Evolutionary conservation across 805 yeast species (phyloP).

Genomic region (Suhomyces kilbournensis): DNA sequence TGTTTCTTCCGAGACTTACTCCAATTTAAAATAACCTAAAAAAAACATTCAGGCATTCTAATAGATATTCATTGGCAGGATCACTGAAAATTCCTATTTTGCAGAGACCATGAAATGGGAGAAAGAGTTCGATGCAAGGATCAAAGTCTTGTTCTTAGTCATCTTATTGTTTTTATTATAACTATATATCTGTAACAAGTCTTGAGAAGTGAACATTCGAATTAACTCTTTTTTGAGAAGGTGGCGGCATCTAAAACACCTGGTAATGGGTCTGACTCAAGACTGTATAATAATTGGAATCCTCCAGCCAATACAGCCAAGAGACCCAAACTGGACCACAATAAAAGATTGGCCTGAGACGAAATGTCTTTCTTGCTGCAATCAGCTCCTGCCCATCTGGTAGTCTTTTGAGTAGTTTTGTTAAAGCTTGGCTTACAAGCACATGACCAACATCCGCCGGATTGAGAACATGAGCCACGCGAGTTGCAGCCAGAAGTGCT

Average conservation of each 20-base stretch:
- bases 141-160: too few species aligned
- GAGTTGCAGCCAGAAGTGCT: slow-evolving; percentile 48
- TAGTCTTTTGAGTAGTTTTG: slow-evolving; percentile 42
- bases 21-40: too few species aligned
- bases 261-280: slow-evolving; percentile 64
- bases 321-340: slow-evolving; percentile 61
- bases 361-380: slow-evolving; percentile 70
- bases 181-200: neutral
- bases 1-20: too few species aligned
- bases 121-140: too few species aligned
- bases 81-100: too few species aligned
- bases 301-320: slow-evolving; percentile 48
- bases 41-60: too few species aligned
- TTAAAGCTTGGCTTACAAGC: slow-evolving; percentile 45
- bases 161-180: neutral
- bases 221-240: slow-evolving; percentile 33
- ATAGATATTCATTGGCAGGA: too few species aligned
- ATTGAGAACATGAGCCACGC: slow-evolving; percentile 51
- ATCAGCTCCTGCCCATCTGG: slow-evolving; percentile 54
- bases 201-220: neutral
- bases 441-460: slow-evolving; percentile 48
- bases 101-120: too few species aligned
- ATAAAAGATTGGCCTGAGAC: slow-evolving; percentile 60
- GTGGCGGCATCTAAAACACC: slow-evolving; percentile 66
- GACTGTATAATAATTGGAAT: slow-evolving; percentile 47